Evolutionary conservation across 345 rosid species (phyloP).

Genomic region (Lumnitzera littorea): DNA sequence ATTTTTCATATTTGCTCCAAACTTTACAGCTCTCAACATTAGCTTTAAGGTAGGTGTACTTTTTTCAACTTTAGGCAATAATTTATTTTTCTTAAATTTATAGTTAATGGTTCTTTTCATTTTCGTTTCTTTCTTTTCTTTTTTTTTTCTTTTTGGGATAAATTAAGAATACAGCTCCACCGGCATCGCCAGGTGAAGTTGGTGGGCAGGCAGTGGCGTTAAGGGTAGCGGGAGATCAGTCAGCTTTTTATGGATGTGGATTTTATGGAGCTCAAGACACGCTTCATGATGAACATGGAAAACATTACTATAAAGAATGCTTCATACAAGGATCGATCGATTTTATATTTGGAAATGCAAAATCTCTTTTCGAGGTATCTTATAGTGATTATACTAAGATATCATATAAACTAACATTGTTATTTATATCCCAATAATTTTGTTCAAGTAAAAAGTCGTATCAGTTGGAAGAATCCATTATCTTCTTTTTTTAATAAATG

Average conservation of each 20-base stretch:
- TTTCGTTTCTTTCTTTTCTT: no score
- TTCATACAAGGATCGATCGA: constrained; percentile 87
- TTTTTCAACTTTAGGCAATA: no score
- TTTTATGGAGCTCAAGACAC: constrained; percentile 92
- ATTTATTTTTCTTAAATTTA: not conserved
- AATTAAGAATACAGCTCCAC: constrained; percentile 62
- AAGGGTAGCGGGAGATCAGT: constrained; percentile 64
- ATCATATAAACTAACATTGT: no score
- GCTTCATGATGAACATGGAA: constrained; percentile 62
- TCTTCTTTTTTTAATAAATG: no score
- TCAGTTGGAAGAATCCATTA: no score
- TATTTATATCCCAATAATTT: no score
- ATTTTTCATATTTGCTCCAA: constrained; percentile 49
- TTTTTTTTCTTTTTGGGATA: not conserved
- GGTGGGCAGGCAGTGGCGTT: constrained; percentile 87
- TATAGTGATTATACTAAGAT: not conserved
- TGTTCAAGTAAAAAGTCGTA: no score
- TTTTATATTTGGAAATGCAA: constrained; percentile 69
- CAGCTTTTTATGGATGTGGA: constrained; percentile 77
- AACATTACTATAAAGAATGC: constrained; percentile 63
- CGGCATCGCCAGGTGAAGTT: constrained; percentile 50
- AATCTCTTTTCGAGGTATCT: constrained; percentile 54
- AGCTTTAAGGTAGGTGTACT: constrained; percentile 55
- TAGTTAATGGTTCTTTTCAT: not conserved
- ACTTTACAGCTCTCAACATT: constrained; percentile 71